Evolutionary conservation across 305 asterid species (phyloP), one percentile per base, ranked within the genome.

Genomic region (Solanum hybrid): DNA sequence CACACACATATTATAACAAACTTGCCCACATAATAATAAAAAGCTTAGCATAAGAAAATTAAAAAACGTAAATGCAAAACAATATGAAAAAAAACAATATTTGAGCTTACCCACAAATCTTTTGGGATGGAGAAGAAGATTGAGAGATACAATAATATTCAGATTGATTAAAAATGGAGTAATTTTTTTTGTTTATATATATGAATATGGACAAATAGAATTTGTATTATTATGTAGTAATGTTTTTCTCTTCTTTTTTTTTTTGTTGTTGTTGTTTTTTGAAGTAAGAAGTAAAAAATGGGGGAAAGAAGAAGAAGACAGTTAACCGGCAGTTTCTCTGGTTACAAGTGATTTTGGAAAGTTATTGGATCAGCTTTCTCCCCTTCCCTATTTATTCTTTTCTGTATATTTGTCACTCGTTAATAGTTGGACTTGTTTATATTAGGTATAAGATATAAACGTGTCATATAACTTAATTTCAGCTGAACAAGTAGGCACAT

Each of bases 311-410:
- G 79, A 73, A 73, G 79, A 82, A 15, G 73, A 83, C 77, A 57
- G 88, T 85, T 84, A 57, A 85, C 76, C 88, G 88, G 45, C 37
- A 85, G 88, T 85, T 85, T 85, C 77, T 37, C 29, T 51, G 45
- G 88, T 85, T 57, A 85, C 39, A 51, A 85, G 41, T 57, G 76
- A 57, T 12, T 82, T 82, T 82, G 70, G 87, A 26, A 82, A 82
- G 87, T 1, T 85, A 85, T 85, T 57, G 88, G 88, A 84, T 85
- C 8, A 85, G 32, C 88, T 85, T 57, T 2, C 88, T 51, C 31
- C 22, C 22, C 0, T 31, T 20, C 3, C 11, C 20, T 29, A 45
- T 29, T 84, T 45, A 10, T 41, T 84, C 10, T 29, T 51, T 72
- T 24, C 1, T 10, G 4, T 12, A 72, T 72, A 72, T 72, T 12